A percentile compares a stretch with the other conserved stretches of the same genome.
These are phyloP conservation scores for Geotrichum europaeum DNA, from an alignment of 1,139 yeast species.

Conservation along the genomic window DNA sequence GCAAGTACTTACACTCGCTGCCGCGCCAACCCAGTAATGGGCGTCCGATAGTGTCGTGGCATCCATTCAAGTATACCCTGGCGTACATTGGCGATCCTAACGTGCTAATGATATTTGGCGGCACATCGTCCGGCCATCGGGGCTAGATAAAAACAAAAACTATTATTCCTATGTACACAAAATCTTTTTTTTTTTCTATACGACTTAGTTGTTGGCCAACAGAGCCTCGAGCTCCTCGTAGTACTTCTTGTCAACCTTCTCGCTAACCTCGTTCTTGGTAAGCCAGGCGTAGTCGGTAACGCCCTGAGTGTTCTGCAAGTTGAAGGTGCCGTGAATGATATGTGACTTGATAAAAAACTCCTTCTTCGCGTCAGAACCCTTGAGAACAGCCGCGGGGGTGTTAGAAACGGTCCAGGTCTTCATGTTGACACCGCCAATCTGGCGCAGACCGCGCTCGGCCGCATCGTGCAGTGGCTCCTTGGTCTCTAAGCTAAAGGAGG, in stretches of 20 bases:
- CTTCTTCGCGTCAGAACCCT: conserved; percentile 29
- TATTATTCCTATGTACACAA: conserved; percentile 13
- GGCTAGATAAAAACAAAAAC: conserved; percentile 2
- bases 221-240: conserved; percentile 37
- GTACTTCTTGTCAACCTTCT: conserved; percentile 50
- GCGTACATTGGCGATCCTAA: conserved; percentile 31
- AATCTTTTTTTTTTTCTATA: background rate
- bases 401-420: conserved; percentile 87
- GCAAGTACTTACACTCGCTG: conserved; percentile 25
- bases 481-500: conserved; percentile 50
- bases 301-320: conserved; percentile 40
- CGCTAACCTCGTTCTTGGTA: conserved; percentile 68
- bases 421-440: conserved; percentile 66
- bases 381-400: conserved; percentile 69
- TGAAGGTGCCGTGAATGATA: conserved; percentile 79
- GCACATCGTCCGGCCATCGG: conserved; percentile 5
- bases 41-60: conserved; percentile 30
- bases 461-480: conserved; percentile 56
- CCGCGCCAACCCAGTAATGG: conserved; percentile 16
- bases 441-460: conserved; percentile 69
- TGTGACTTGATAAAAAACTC: conserved; percentile 82
- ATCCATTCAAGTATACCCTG: conserved; percentile 30
- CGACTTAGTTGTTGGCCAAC: conserved; percentile 22
- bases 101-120: conserved; percentile 19
- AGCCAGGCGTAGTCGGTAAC: conserved; percentile 67